Evolutionary conservation across 208 protist genomes (phyloP).

Genomic region (Trypanosoma grayi): DNA sequence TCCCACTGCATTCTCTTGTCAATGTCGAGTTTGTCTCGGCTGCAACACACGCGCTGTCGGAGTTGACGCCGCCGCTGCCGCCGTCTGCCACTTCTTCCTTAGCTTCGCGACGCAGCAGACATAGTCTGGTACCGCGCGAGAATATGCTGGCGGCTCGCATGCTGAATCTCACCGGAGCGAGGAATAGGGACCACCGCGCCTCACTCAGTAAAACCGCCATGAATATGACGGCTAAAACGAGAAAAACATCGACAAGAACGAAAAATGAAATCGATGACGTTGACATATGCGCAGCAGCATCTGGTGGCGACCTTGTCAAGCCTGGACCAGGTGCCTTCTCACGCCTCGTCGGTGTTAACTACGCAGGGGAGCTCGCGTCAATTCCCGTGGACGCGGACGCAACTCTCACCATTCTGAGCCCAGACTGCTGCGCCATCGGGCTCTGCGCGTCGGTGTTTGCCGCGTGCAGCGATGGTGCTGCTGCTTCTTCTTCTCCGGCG

Average conservation of each 20-base stretch:
- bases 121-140: conserved; percentile 1
- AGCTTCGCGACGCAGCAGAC: background rate
- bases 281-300: background rate
- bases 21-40: conserved; percentile 84
- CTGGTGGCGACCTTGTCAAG: background rate
- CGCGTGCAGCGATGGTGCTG: background rate
- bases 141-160: conserved; percentile 12
- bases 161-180: background rate
- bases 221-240: background rate
- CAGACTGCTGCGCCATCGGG: conserved; percentile 62
- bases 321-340: conserved; percentile 51
- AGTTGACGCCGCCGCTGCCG: background rate
- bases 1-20: conserved; percentile 64
- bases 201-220: background rate
- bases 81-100: background rate
- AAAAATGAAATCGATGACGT: background rate
- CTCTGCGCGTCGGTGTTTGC: conserved; percentile 54
- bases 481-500: background rate
- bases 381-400: conserved; percentile 58
- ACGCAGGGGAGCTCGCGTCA: conserved; percentile 50
- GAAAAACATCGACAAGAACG: background rate
- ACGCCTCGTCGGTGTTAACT: conserved; percentile 63
- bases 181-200: background rate
- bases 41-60: conserved; percentile 38
- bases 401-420: conserved; percentile 47